Conservation (phyloP, 2,329 filamentous ascomycete species). For the Emericellopsis atlantica region DNA sequence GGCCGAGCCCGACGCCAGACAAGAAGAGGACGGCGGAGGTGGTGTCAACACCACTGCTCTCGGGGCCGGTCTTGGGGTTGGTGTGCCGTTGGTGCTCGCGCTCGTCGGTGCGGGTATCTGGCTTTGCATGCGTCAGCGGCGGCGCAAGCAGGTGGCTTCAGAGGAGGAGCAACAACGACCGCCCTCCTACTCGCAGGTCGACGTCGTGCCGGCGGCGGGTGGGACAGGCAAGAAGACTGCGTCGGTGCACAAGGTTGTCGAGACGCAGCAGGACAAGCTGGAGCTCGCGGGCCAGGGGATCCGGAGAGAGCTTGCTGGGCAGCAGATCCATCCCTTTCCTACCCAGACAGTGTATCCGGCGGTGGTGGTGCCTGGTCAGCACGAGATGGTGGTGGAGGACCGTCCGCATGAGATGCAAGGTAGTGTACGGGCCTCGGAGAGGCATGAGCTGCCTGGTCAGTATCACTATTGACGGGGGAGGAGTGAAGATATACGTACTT, state of each 20-base stretch:
- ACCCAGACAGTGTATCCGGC: neutral
- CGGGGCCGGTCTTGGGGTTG: neutral
- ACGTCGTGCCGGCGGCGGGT: too few relatives aligned
- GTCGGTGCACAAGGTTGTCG: neutral
- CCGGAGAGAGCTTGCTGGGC: neutral
- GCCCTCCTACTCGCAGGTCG: too few relatives aligned
- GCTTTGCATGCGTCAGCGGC: neutral
- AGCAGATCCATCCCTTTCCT: neutral
- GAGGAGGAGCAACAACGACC: neutral
- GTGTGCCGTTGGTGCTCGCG: neutral
- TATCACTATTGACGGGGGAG: too few relatives aligned
- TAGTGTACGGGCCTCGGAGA: too few relatives aligned
- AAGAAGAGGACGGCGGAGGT: neutral
- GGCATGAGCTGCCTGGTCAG: too few relatives aligned
- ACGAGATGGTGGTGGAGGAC: neutral
- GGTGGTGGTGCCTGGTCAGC: neutral
- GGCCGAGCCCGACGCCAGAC: neutral
- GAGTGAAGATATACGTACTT: too few relatives aligned
- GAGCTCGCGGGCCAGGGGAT: neutral
- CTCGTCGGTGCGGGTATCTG: neutral
- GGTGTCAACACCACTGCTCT: neutral
- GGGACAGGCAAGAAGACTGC: too few relatives aligned
- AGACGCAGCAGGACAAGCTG: neutral
- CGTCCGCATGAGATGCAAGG: neutral
- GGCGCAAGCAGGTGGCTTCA: neutral